Base-by-base conservation (phyloP, 2,329 filamentous ascomycete genomes). In the Monosporascus ibericus region DNA sequence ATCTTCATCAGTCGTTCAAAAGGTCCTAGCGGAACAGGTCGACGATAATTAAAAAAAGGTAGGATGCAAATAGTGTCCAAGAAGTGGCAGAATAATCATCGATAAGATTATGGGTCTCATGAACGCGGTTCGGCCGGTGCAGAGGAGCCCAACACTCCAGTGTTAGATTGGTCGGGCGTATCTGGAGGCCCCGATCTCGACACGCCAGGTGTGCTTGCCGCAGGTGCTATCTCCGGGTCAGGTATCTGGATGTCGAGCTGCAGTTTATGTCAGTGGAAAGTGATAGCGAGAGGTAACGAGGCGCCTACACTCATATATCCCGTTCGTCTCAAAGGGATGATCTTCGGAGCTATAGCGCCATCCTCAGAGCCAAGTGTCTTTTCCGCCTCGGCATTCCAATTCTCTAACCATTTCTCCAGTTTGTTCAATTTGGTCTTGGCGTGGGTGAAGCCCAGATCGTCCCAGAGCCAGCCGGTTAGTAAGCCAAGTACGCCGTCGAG, bases 401-500 rank as follows among this genome's bases (percentile, higher is more conserved):
- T 79, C 58, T 95, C 88, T 50, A 99, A 80, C 84, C 89, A 96
- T 38, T 69, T 70, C 71, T 99, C 94, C 18, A 96, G 72, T 9
- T 73, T 77, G 51, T 77, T 80, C 46, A 96, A 69, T 51, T 85
- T 80, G 22, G 77, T 74, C 73, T 97, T 97, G 54, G 87, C 80
- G 8, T 80, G 84, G 3, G 88, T 88, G 37, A 90, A 72, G 2
- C 92, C 91, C 22, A 92, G 63, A 66, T 97, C 92, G 54, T 99
- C 94, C 90, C 91, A 97, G 36, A 97, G 64, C 89, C 92, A 99
- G 22, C 92, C 89, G 0, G 94, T 97, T 36, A 91, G 71, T 5
- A 95, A 75, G 2, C 92, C 91, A 60, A 97, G 67, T 11, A 90
- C 68, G 14, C 84, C 82, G 69, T 99, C 94, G 1, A 96, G 58